Percentiles rank a stretch among this genome's conserved stretches.
Conservation (phyloP, 2,329 filamentous ascomycete genomes). For the Claviceps paspali region DNA sequence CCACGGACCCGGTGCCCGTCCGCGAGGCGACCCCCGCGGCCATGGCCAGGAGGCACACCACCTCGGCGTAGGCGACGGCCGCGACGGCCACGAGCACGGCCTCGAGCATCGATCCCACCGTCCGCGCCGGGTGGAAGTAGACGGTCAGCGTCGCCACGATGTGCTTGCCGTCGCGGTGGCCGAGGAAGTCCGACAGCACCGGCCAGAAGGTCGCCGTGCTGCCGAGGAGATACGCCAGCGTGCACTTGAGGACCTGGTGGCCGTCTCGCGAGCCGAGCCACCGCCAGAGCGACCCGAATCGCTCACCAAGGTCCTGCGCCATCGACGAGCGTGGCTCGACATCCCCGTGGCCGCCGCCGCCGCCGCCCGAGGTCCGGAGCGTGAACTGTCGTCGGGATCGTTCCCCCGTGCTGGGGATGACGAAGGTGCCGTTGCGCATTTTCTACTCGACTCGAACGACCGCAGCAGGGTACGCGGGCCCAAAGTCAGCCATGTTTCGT, state of each 20-base stretch:
- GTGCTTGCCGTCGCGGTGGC: conserved; percentile 80
- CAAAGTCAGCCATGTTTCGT: no score
- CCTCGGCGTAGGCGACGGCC: conserved; percentile 55
- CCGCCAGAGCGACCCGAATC: conserved; percentile 27
- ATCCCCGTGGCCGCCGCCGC: conserved; percentile 10
- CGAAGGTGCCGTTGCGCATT: conserved; percentile 72
- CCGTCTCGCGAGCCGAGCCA: conserved; percentile 61
- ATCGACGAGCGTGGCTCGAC: conserved; percentile 9
- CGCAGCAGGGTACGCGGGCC: no score
- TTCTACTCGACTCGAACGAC: no score
- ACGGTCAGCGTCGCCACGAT: conserved; percentile 87
- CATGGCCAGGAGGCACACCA: conserved; percentile 75
- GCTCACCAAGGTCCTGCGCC: conserved; percentile 13
- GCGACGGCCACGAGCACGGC: conserved; percentile 61
- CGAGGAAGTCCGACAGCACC: conserved; percentile 56
- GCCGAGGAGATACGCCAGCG: conserved; percentile 73
- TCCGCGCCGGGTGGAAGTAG: conserved; percentile 83
- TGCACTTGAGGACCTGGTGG: conserved; percentile 76
- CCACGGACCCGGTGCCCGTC: conserved; percentile 46
- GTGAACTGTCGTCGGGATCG: conserved; percentile 69
- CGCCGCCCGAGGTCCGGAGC: conserved; percentile 38
- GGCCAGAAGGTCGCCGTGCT: conserved; percentile 76
- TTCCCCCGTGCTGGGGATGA: conserved; percentile 75
- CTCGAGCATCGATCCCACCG: conserved; percentile 79
- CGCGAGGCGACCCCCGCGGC: conserved; percentile 70